phyloP scores from a whole-genome alignment of 495 filamentous ascomycete species.

The Haplographium delicatum region DNA sequence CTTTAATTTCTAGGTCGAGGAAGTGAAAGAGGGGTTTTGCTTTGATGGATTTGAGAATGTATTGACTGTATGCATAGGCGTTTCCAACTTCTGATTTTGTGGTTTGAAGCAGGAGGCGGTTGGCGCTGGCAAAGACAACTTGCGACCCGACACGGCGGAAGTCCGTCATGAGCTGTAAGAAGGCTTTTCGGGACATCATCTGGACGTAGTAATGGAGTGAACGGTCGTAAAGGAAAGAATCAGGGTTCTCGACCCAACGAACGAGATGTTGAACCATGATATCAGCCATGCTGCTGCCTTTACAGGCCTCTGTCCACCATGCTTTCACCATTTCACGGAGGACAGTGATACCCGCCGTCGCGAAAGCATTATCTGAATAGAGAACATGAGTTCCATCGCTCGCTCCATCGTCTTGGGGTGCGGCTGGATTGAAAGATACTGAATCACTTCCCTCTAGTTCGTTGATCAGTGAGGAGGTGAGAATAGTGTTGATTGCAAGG shows the following conservation, averaged over 20 bases:
- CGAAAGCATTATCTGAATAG: constrained; percentile 87
- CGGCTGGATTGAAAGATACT: constrained; percentile 73
- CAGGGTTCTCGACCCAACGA: constrained; percentile 89
- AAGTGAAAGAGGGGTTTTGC: constrained; percentile 95
- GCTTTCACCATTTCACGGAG: constrained; percentile 97
- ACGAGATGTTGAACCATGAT: constrained; percentile 97
- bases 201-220: constrained; percentile 97
- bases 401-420: constrained; percentile 50
- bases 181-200: constrained; percentile 94
- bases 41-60: constrained; percentile 94
- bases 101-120: constrained; percentile 86
- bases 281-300: constrained; percentile 88
- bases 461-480: constrained; percentile 96
- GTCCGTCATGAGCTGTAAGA: constrained; percentile 94
- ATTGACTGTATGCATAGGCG: constrained; percentile 93
- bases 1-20: constrained; percentile 93
- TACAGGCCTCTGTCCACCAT: constrained; percentile 95
- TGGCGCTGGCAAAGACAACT: constrained; percentile 83
- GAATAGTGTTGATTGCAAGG: constrained; percentile 93
- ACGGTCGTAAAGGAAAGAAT: constrained; percentile 91
- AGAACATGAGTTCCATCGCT: constrained; percentile 61
- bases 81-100: constrained; percentile 97
- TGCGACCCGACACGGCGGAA: constrained; percentile 94
- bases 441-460: constrained; percentile 87
- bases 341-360: constrained; percentile 82